These are phyloP conservation scores for Inga laurina DNA, from an alignment of 306 rosid genomes.

Conservation along the genomic window DNA sequence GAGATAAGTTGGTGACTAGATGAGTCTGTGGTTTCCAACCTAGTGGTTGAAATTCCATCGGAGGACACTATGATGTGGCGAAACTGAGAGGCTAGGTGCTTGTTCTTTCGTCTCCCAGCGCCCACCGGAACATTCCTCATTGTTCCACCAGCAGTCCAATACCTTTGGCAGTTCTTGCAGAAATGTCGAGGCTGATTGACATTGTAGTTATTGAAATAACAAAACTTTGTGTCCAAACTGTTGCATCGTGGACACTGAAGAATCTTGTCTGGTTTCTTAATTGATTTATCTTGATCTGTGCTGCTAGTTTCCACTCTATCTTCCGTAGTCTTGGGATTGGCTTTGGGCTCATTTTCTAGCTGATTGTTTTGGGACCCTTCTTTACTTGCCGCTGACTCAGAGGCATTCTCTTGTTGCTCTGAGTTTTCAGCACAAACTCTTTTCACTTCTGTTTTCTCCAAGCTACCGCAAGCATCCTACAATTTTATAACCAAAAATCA, in stretches of 20 bases:
- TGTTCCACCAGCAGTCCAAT: constrained; percentile 89
- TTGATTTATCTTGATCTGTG: constrained; percentile 49
- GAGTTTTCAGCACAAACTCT: constrained; percentile 34
- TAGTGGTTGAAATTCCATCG: constrained; percentile 40
- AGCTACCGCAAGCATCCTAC: constrained; percentile 49
- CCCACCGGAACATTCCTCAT: constrained; percentile 78
- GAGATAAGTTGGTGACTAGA: constrained; percentile 36
- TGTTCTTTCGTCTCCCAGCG: constrained; percentile 74
- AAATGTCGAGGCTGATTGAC: constrained; percentile 86
- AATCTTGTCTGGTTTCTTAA: constrained; percentile 77
- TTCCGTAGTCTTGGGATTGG: constrained; percentile 19
- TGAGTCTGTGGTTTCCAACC: constrained; percentile 40
- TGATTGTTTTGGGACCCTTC: constrained; percentile 27
- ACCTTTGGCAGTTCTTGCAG: constrained; percentile 82
- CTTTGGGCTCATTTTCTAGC: constrained; percentile 28
- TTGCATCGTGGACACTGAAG: constrained; percentile 77
- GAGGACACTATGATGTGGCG: constrained; percentile 53
- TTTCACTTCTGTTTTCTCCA: constrained; percentile 37
- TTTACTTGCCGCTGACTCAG: constrained; percentile 31
- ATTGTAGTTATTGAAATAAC: constrained; percentile 81
- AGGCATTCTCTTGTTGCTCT: constrained; percentile 32
- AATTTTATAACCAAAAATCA: constrained; percentile 20
- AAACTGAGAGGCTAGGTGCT: constrained; percentile 65
- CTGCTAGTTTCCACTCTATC: constrained; percentile 36
- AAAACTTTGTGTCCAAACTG: constrained; percentile 71